Evolutionary conservation across 202 grass and related monocot species (phyloP), one percentile per base, ranked within the genome.

Genomic region (Bolboschoenoplectus hybrid): DNA sequence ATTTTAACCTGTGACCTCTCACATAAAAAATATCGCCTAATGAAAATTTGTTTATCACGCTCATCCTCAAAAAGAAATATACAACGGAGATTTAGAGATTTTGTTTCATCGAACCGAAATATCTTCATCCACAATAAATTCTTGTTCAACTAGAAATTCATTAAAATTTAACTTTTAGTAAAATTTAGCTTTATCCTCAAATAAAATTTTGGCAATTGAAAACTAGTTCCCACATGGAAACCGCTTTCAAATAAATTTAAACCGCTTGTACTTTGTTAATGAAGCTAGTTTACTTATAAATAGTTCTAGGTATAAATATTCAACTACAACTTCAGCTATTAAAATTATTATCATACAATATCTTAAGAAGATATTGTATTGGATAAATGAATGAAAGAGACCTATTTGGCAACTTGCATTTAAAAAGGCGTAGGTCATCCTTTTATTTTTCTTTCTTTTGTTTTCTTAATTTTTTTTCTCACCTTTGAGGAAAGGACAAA

Each of bases 161-260:
- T 26, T 26, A 26, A 26, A 26, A 26, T 26, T 26, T 26, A 26
- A 26, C 26, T 26, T 26, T 26, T 26, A 26, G 26, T 26, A 26
- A 26, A 26, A 26, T 26, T 26, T 26, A 26, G 26, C 26, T 26
- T 26, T 26, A 26, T 26, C 26, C 26, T 26, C 26, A 26, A 26
- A 26, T 26, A 26, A 26, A 19, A 60, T 60, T 60, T 7, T 3
- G 17, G 63, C 11, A 40, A 14, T 41, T 41, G 65, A 67, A 40
- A 67, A 67, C 14, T 43, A 69, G 13, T 12, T 44, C 36, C 67
- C 39, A 17, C 67, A 69, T 69, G 67, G 67, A 69, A 69, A 69
- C 67, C 39, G 39, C 14, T 69, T 69, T 68, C 16, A 26, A 26
- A 26, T 26, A 26, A 26, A 26, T 26, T 26, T 26, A 26, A 26